Conservation (phyloP, 2,329 filamentous ascomycete species). For the Cytospora paraplurivora region DNA sequence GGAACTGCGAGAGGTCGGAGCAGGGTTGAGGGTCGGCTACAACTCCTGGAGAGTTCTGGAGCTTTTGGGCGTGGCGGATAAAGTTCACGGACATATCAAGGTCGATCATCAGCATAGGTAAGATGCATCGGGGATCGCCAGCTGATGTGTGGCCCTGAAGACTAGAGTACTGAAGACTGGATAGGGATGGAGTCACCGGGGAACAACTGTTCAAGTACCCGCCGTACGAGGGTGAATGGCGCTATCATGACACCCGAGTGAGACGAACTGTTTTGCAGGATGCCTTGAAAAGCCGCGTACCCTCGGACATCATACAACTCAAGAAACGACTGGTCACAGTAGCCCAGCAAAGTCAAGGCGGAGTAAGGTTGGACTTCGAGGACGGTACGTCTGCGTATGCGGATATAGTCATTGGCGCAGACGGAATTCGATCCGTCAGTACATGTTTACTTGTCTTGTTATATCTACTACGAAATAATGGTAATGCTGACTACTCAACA, state of each 20-base stretch:
- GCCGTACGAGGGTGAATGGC: no score
- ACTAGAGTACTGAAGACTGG: background rate
- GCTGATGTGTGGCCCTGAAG: background rate
- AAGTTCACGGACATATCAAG: slow-evolving; percentile 19
- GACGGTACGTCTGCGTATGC: slow-evolving; percentile 19
- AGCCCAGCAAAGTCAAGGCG: slow-evolving; percentile 8
- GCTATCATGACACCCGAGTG: no score
- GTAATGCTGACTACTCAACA: background rate
- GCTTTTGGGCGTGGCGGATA: slow-evolving; percentile 19
- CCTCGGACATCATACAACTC: slow-evolving; percentile 2
- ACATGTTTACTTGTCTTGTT: background rate
- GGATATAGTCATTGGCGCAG: slow-evolving; percentile 19
- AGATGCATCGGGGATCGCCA: background rate
- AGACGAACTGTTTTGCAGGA: no score
- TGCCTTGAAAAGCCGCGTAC: background rate
- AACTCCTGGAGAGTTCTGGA: slow-evolving; percentile 24
- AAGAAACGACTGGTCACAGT: slow-evolving; percentile 15
- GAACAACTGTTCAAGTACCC: slow-evolving; percentile 1
- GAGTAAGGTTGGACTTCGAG: slow-evolving; percentile 5
- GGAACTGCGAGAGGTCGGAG: slow-evolving; percentile 19
- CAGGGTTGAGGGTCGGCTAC: slow-evolving; percentile 18
- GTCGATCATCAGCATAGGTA: slow-evolving; percentile 24
- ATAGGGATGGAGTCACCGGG: slow-evolving; percentile 18
- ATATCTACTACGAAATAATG: no score
- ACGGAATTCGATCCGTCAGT: slow-evolving; percentile 22